Percentiles rank a stretch among this genome's conserved stretches.
phyloP scores from a whole-genome alignment of 2,329 filamentous ascomycete genomes.

The Hypoxylon sp. region DNA sequence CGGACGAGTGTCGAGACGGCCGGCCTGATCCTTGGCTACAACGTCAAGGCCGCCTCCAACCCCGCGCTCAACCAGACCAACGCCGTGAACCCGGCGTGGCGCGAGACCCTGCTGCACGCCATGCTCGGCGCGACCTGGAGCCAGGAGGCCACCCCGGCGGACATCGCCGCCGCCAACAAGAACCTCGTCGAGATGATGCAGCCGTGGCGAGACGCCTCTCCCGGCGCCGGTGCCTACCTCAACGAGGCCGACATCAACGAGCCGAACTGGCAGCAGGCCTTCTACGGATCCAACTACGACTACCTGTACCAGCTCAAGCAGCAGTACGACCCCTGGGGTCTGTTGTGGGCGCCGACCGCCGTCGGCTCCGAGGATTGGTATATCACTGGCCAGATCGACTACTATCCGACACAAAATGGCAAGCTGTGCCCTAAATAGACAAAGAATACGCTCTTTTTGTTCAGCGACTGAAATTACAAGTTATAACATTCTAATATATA shows the following conservation, averaged over 20 bases:
- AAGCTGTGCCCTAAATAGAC: conserved; percentile 41
- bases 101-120: conserved; percentile 30
- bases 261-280: conserved; percentile 57
- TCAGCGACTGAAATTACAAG: not conserved
- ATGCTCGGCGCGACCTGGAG: conserved; percentile 38
- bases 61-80: conserved; percentile 41
- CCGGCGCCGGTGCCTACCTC: conserved; percentile 58
- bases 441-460: not conserved
- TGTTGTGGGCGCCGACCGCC: conserved; percentile 60
- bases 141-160: conserved; percentile 21
- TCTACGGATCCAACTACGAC: conserved; percentile 61
- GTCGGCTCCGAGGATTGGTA: conserved; percentile 65
- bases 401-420: conserved; percentile 42
- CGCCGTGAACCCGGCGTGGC: conserved; percentile 42
- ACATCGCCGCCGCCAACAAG: conserved; percentile 33
- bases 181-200: conserved; percentile 37
- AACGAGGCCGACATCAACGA: conserved; percentile 65
- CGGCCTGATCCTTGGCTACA: conserved; percentile 42
- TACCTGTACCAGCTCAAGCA: conserved; percentile 59
- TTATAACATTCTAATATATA: conserved; percentile 3
- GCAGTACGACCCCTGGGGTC: conserved; percentile 57
- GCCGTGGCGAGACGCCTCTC: conserved; percentile 43
- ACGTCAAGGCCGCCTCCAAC: conserved; percentile 37
- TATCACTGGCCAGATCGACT: conserved; percentile 39
- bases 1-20: conserved; percentile 29